phyloP scores from a whole-genome alignment of 345 rosid species.

The Alliaria petiolata region DNA sequence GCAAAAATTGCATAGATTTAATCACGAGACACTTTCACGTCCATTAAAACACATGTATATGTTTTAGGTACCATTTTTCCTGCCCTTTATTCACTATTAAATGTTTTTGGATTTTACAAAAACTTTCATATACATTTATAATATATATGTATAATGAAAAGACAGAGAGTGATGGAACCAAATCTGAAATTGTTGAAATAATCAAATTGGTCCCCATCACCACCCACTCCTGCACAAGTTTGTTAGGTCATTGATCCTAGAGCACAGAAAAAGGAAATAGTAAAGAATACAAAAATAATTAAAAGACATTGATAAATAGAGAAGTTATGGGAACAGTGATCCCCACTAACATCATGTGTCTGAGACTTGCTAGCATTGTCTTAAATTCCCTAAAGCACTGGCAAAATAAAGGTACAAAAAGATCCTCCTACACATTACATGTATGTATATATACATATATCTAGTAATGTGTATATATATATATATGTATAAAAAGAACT shows the following conservation, averaged over 20 bases:
- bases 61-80: constrained; percentile 13
- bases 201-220: constrained; percentile 35
- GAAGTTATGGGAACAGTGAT: constrained; percentile 32
- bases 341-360: constrained; percentile 39
- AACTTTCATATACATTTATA: neutral
- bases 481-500: neutral
- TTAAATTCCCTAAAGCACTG: constrained; percentile 39
- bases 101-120: constrained; percentile 3
- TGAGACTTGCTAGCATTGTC: constrained; percentile 32
- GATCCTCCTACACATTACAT: constrained; percentile 19
- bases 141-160: neutral
- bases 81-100: constrained; percentile 8
- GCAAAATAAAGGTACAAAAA: constrained; percentile 23
- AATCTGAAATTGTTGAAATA: constrained; percentile 34
- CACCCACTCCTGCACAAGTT: constrained; percentile 33
- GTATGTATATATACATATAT: neutral
- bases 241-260: constrained; percentile 34
- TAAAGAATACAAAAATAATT: neutral
- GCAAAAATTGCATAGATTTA: neutral
- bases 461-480: neutral
- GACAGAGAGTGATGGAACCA: constrained; percentile 29
- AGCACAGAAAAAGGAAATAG: constrained; percentile 10
- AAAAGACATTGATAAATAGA: constrained; percentile 1
- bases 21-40: constrained; percentile 16
- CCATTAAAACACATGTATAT: constrained; percentile 3